These are phyloP conservation scores for Ustilago curta DNA, from an alignment of 1,284 basidiomycete species.

Conservation along the genomic window DNA sequence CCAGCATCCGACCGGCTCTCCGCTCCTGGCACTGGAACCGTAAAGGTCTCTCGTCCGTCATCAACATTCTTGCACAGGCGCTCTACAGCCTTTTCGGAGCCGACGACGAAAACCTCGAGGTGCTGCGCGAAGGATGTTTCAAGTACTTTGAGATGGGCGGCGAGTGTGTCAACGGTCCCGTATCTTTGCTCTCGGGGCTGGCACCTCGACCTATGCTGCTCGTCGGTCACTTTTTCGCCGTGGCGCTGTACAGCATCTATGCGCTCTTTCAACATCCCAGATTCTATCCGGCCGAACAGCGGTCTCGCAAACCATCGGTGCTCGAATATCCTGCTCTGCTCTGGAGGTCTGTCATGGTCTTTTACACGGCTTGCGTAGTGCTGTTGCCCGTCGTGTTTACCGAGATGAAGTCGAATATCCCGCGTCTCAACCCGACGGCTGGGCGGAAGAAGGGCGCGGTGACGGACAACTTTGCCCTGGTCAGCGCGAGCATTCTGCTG, in stretches of 20 bases:
- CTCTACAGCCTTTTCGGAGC: constrained; percentile 68
- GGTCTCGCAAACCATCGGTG: constrained; percentile 23
- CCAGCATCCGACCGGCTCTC: constrained; percentile 50
- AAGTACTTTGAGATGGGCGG: constrained; percentile 96
- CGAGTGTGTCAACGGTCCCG: constrained; percentile 87
- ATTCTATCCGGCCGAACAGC: constrained; percentile 21
- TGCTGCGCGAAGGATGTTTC: constrained; percentile 92
- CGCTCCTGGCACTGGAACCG: constrained; percentile 67
- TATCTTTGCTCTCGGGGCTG: constrained; percentile 72
- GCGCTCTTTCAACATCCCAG: constrained; percentile 77
- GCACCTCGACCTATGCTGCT: constrained; percentile 82
- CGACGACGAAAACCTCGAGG: constrained; percentile 78
- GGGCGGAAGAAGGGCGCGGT: constrained; percentile 7
- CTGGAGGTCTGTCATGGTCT: constrained; percentile 55
- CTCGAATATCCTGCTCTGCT: constrained; percentile 58
- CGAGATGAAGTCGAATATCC: constrained; percentile 61
- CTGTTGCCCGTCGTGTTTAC: constrained; percentile 67
- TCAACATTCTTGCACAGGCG: constrained; percentile 68
- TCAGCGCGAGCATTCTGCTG: constrained; percentile 35
- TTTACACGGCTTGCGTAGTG: constrained; percentile 66
- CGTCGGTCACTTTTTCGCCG: constrained; percentile 91
- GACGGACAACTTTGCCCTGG: constrained; percentile 43
- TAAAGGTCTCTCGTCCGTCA: constrained; percentile 62
- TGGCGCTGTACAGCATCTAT: constrained; percentile 93
- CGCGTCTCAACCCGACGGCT: constrained; percentile 11